Conservation (phyloP, 2,329 filamentous ascomycete species). For the Colletotrichum sp. region DNA sequence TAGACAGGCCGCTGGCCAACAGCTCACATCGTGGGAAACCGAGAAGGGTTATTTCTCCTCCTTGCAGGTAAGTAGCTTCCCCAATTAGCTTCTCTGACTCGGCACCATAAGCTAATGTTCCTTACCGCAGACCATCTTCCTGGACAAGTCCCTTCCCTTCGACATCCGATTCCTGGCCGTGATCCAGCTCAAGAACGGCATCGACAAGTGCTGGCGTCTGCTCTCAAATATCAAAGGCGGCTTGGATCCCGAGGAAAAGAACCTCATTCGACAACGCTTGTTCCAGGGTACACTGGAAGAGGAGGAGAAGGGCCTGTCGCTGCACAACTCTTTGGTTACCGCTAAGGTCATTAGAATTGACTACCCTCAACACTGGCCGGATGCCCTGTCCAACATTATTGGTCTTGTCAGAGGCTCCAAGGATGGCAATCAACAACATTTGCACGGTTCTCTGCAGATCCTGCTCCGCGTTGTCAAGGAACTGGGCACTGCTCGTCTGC, state of each 20-base stretch:
- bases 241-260: conserved; percentile 77
- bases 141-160: conserved; percentile 76
- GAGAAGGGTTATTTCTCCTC: conserved; percentile 69
- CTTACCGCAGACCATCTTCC: conserved; percentile 70
- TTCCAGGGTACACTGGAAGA: conserved; percentile 81
- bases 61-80: conserved; percentile 63
- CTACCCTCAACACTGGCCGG: conserved; percentile 85
- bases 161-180: conserved; percentile 88
- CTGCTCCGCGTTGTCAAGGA: conserved; percentile 91
- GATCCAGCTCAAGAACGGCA: conserved; percentile 95
- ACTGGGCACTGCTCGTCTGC: conserved; percentile 78
- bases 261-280: conserved; percentile 74
- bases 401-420: conserved; percentile 65
- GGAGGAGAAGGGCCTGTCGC: conserved; percentile 73
- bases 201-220: conserved; percentile 91
- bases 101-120: not conserved
- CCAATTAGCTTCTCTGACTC: not conserved
- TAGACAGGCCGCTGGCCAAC: conserved; percentile 71
- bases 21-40: conserved; percentile 75
- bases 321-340: conserved; percentile 87
- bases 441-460: conserved; percentile 76
- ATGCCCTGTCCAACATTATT: conserved; percentile 65
- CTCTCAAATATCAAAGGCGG: conserved; percentile 64
- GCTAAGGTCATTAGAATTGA: conserved; percentile 91
- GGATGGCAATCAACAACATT: conserved; percentile 65